Base-by-base conservation (phyloP, 2,329 filamentous ascomycete genomes). In the Penicillium sp. region DNA sequence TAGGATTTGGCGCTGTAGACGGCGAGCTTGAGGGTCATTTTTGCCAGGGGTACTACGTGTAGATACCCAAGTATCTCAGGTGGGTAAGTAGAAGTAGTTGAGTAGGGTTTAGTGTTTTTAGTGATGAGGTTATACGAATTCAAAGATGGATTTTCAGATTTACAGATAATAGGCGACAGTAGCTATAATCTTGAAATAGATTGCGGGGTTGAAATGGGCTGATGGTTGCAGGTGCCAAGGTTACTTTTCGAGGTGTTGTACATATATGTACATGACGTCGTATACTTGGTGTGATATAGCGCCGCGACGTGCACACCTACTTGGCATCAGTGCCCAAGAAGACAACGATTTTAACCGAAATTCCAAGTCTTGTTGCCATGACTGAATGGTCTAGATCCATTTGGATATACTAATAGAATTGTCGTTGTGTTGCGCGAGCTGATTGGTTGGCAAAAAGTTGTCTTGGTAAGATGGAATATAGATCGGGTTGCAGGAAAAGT, bases 1-100 rank as follows among this genome's bases (percentile, higher is more conserved):
- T 89, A 89, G 53, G 85, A 79, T 75, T 90, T 89, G 59, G 86
- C 78, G 76, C 85, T 88, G 77, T 89, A 90, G 64, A 90, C 81
- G 66, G 85, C 83, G 71, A 90, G 78, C 73, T 85, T 86, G 83
- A 87, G 35, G 19, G 55, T 2, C 56, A 58, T 58, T 50, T 45
- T 58, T 21, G 31, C 3, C 9, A 1, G 5, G 21, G 13, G 13
- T 26, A 23, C 46, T 5, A 47, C 7, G n/a, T 51, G 6, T 13
- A 15, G 17, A 26, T 5, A 26, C 26, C 26, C 4, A 6, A 26
- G 26, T 26, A 26, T 3, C 26, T 26, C 26, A 26, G 26, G 26
- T 26, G 5, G 23, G 26, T 26, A 26, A 26, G 26, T 26, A 6
- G 26, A 26, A 26, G 26, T 26, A 26, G 26, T 26, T 26, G 26